A percentile compares a stretch with the other conserved stretches of the same genome.
These are phyloP conservation scores for Vaccinium myrtillus DNA, from an alignment of 148 eudicot genomes.

Conservation along the genomic window DNA sequence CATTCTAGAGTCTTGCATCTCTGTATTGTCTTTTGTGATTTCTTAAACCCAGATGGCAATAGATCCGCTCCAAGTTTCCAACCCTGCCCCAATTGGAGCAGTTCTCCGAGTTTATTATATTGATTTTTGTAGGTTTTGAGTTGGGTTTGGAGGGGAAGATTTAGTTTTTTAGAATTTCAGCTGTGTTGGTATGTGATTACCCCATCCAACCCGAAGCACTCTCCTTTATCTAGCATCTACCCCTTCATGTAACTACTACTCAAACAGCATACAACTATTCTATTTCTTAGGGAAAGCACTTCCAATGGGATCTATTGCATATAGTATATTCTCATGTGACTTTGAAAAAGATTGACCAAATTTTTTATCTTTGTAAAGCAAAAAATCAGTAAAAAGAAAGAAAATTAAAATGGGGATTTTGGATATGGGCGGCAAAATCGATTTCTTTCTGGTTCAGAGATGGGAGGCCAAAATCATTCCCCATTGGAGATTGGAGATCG, in stretches of 20 bases:
- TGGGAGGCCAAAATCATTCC: not conserved
- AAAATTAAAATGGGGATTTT: not conserved
- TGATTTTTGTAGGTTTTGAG: not conserved
- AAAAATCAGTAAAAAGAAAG: not conserved
- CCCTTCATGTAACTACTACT: not conserved
- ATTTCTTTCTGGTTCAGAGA: not conserved
- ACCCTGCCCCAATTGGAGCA: not conserved
- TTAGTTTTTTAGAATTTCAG: not conserved
- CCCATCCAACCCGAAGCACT: not conserved
- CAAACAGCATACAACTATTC: not conserved
- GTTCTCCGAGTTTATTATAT: not conserved
- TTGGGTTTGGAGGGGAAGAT: not conserved
- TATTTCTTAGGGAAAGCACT: not conserved
- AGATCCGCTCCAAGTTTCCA: not conserved
- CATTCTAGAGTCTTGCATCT: not conserved
- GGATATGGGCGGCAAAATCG: not conserved
- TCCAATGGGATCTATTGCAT: not conserved
- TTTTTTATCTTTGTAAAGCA: too few species aligned
- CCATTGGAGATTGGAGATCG: not conserved
- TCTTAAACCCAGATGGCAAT: not conserved
- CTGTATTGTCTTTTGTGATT: not conserved
- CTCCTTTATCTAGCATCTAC: not conserved
- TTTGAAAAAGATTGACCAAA: not conserved
- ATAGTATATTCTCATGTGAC: not conserved
- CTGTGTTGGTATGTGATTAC: not conserved